Percentiles rank a stretch among this genome's conserved stretches.
These are phyloP conservation scores for Podospora pseudocomata DNA, from an alignment of 495 filamentous ascomycete species.

Conservation along the genomic window DNA sequence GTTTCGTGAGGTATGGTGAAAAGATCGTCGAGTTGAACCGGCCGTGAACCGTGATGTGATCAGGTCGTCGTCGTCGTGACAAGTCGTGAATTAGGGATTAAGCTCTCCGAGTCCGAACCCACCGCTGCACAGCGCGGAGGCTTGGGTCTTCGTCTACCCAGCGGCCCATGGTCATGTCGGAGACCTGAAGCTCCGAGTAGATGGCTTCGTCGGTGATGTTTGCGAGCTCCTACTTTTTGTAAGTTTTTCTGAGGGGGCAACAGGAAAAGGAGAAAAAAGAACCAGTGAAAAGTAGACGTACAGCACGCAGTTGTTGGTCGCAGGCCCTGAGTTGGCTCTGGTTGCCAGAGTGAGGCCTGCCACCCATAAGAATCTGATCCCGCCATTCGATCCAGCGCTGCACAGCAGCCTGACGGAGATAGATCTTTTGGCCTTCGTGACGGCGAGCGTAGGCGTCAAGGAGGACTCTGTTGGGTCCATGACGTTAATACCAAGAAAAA, in stretches of 20 bases:
- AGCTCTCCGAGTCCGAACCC: constrained; percentile 44
- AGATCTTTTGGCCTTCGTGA: constrained; percentile 82
- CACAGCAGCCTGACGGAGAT: constrained; percentile 71
- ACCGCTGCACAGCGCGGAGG: constrained; percentile 48
- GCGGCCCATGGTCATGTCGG: constrained; percentile 63
- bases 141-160: constrained; percentile 73
- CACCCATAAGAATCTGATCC: constrained; percentile 61
- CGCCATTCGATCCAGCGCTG: constrained; percentile 77
- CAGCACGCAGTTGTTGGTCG: constrained; percentile 58
- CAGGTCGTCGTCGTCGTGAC: constrained; percentile 5
- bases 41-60: neutral
- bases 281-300: constrained; percentile 34
- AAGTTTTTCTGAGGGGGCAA: neutral
- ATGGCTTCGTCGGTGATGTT: constrained; percentile 65
- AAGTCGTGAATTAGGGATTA: constrained; percentile 5
- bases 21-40: neutral
- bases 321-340: constrained; percentile 54
- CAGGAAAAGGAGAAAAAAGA: neutral
- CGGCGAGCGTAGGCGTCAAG: constrained; percentile 74
- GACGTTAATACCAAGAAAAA: neutral
- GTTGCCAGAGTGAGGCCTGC: constrained; percentile 56
- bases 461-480: constrained; percentile 54
- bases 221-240: constrained; percentile 56
- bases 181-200: constrained; percentile 59
- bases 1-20: neutral